Evolutionary conservation across 2,329 filamentous ascomycete genomes (phyloP).

Genomic region (Diaporthe sp.): DNA sequence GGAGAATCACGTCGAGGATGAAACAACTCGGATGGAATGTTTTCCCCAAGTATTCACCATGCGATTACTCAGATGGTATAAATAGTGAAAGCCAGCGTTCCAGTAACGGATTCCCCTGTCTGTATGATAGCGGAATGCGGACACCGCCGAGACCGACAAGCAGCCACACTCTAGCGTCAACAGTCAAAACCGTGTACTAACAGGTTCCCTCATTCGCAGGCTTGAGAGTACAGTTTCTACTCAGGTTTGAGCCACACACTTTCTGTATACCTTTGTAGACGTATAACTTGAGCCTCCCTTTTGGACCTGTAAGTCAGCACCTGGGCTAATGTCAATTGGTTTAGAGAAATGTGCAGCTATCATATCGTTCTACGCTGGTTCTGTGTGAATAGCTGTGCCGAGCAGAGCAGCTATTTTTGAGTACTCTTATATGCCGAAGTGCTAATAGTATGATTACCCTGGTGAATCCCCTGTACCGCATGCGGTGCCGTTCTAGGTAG

Average conservation of each 20-base stretch:
- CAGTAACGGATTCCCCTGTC: not conserved
- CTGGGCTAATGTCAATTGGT: not conserved
- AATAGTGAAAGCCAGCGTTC: not conserved
- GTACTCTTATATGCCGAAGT: not conserved
- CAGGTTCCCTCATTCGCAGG: not conserved
- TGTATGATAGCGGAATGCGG: not conserved
- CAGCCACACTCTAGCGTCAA: too few relatives aligned
- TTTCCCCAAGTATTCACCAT: not conserved
- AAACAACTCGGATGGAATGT: not conserved
- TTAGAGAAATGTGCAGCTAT: not conserved
- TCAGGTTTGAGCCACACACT: not conserved
- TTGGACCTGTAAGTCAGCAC: too few relatives aligned
- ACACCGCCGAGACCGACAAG: not conserved
- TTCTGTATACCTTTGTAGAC: not conserved
- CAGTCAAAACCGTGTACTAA: not conserved
- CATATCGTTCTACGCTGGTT: not conserved
- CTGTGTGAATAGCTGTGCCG: not conserved
- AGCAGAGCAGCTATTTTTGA: not conserved
- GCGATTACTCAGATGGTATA: too few relatives aligned
- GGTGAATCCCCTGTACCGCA: not conserved
- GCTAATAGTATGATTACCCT: not conserved
- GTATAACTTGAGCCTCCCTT: not conserved
- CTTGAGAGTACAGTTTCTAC: not conserved
- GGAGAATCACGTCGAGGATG: not conserved
- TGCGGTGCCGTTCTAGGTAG: not conserved